phyloP scores from a whole-genome alignment of 345 rosid genomes.

The Mallotus nudiflorus region DNA sequence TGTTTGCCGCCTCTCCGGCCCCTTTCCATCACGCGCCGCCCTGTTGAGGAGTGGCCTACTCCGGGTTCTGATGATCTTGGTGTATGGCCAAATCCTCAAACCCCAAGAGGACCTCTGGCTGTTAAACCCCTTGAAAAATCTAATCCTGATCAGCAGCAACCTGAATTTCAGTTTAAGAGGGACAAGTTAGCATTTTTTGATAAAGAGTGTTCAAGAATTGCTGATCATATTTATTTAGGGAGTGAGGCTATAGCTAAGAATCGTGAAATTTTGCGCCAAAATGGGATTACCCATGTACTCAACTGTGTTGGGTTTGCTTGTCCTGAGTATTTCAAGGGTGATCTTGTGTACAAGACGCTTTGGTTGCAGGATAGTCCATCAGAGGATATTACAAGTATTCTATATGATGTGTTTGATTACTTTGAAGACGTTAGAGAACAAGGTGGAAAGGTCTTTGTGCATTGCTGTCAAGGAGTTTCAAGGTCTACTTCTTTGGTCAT shows the following conservation, averaged over 20 bases:
- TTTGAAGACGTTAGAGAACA: conserved; percentile 75
- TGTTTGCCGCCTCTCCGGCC: conserved; percentile 65
- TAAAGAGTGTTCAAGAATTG: conserved; percentile 73
- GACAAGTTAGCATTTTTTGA: conserved; percentile 71
- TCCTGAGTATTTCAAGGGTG: conserved; percentile 71
- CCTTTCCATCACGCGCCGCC: conserved; percentile 47
- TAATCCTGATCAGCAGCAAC: conserved; percentile 24
- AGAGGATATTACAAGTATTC: conserved; percentile 71
- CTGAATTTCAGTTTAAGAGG: conserved; percentile 56
- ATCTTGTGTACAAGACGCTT: conserved; percentile 72
- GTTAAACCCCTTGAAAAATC: conserved; percentile 26
- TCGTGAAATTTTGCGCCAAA: conserved; percentile 52
- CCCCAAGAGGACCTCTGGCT: conserved; percentile 46
- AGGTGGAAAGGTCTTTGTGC: conserved; percentile 65
- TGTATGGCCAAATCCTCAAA: conserved; percentile 70
- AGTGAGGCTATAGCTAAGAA: conserved; percentile 76
- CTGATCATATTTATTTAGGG: conserved; percentile 61
- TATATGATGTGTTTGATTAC: conserved; percentile 77
- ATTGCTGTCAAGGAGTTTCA: conserved; percentile 73
- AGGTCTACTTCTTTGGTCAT: conserved; percentile 68
- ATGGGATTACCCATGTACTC: conserved; percentile 71
- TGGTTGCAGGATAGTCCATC: conserved; percentile 73
- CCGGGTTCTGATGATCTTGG: conserved; percentile 79
- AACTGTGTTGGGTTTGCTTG: conserved; percentile 78
- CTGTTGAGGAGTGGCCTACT: conserved; percentile 68